Percentiles rank a stretch among this genome's conserved stretches.
Evolutionary conservation across 2,329 filamentous ascomycete genomes (phyloP).

Genomic region (Lachnellula cervina): DNA sequence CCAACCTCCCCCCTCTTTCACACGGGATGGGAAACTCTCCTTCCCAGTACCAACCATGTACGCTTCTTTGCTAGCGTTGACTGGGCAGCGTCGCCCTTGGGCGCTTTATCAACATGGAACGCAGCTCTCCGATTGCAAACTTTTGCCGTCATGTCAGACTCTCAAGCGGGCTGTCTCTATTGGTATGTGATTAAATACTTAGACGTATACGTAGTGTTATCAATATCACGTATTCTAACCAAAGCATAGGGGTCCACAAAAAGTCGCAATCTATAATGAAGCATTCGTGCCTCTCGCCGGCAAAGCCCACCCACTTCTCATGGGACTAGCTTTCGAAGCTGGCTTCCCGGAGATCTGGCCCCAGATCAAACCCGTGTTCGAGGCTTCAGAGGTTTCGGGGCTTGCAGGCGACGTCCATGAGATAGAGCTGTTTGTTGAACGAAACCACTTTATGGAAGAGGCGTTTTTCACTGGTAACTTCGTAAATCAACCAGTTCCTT

Average conservation of each 20-base stretch:
- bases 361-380: constrained; percentile 15
- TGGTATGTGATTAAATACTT: constrained; percentile 15
- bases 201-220: not conserved
- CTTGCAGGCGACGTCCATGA: constrained; percentile 20
- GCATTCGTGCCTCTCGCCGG: constrained; percentile 21
- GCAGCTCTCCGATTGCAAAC: constrained; percentile 19
- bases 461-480: constrained; percentile 27
- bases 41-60: constrained; percentile 22
- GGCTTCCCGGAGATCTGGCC: constrained; percentile 21
- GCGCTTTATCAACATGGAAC: constrained; percentile 19
- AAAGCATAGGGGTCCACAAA: constrained; percentile 18
- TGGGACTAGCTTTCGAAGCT: constrained; percentile 17
- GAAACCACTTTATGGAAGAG: constrained; percentile 23
- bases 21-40: constrained; percentile 13
- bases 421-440: constrained; percentile 22
- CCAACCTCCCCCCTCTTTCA: not conserved
- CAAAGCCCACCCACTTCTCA: constrained; percentile 21
- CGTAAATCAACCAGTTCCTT: too few species aligned
- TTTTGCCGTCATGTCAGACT: constrained; percentile 22
- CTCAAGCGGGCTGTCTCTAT: constrained; percentile 19
- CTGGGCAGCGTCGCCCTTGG: constrained; percentile 21
- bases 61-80: constrained; percentile 19
- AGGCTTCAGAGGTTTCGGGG: constrained; percentile 16
- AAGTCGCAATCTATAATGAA: constrained; percentile 27
- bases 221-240: not conserved